Conservation (phyloP, 176 grass and related monocot genomes). For the Stipa capillata region DNA sequence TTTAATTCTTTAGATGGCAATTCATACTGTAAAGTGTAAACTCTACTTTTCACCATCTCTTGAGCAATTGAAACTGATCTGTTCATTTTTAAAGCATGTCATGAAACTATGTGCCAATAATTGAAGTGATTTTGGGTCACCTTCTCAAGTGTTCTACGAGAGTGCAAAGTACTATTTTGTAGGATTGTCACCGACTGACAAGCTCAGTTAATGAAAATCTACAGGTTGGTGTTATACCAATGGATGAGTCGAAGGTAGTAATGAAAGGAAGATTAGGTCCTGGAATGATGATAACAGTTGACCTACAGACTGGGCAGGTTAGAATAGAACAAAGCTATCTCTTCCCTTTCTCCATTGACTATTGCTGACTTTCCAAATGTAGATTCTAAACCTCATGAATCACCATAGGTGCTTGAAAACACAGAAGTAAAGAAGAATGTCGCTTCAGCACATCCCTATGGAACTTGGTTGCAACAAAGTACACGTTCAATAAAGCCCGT, state of each 20-base stretch:
- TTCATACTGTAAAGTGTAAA: not conserved
- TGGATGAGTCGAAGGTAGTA: conserved; percentile 98
- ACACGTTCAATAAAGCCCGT: conserved; percentile 82
- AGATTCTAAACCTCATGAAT: conserved; percentile 25
- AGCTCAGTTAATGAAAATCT: conserved; percentile 23
- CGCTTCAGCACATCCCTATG: conserved; percentile 66
- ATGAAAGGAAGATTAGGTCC: conserved; percentile 97
- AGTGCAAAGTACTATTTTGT: conserved; percentile 6
- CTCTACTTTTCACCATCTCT: conserved; percentile 10
- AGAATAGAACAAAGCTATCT: conserved; percentile 8
- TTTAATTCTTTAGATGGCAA: not conserved
- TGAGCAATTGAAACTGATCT: conserved; percentile 12
- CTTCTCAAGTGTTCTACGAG: not conserved
- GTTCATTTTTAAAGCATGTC: conserved; percentile 13
- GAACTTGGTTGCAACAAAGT: conserved; percentile 72
- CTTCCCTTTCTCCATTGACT: conserved; percentile 4
- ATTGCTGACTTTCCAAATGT: conserved; percentile 6
- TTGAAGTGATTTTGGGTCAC: conserved; percentile 29
- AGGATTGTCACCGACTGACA: conserved; percentile 9
- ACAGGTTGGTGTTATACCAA: conserved; percentile 97
- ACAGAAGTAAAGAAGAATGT: conserved; percentile 92
- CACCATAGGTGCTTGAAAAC: conserved; percentile 85
- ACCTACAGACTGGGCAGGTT: conserved; percentile 89
- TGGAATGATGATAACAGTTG: conserved; percentile 99
- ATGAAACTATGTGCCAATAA: conserved; percentile 10